A percentile compares a stretch with the other conserved stretches of the same genome.
Conservation (phyloP, 257 asterid genomes). For the Echium plantagineum region DNA sequence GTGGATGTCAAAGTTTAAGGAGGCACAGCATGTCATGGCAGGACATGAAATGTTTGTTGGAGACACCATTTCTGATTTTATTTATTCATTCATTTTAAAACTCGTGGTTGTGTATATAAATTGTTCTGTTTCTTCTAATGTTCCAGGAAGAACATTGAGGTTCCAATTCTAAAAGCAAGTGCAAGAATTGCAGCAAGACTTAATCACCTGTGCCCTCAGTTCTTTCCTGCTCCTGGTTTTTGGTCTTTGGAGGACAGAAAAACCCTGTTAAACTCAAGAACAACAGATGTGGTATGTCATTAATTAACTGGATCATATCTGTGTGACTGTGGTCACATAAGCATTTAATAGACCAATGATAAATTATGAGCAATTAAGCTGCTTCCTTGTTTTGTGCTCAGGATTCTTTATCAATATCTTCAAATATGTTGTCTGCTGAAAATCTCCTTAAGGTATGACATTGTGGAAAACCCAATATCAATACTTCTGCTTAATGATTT, state of each 20-base stretch:
- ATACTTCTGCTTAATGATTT: background rate
- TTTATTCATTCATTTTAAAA: constrained; percentile 11
- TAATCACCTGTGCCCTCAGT: constrained; percentile 76
- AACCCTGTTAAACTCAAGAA: constrained; percentile 13
- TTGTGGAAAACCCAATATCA: background rate
- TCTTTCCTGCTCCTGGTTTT: constrained; percentile 93
- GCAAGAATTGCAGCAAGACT: constrained; percentile 78
- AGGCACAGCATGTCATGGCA: constrained; percentile 92
- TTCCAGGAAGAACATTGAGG: constrained; percentile 73
- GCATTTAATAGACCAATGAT: background rate
- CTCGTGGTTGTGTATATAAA: constrained; percentile 4
- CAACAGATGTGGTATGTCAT: constrained; percentile 30
- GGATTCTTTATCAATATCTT: constrained; percentile 30
- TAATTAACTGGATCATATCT: background rate
- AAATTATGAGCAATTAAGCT: constrained; percentile 7
- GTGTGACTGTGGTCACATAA: background rate
- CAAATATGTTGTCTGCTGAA: constrained; percentile 53
- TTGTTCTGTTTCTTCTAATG: background rate
- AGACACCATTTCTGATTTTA: background rate
- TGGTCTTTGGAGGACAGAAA: constrained; percentile 43
- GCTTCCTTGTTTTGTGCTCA: constrained; percentile 25
- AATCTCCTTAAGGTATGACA: constrained; percentile 86
- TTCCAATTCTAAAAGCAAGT: constrained; percentile 80
- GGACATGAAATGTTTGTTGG: constrained; percentile 80
- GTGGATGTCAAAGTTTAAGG: constrained; percentile 85